Conservation (phyloP, 331 rosid genomes). For the Pyracantha coccinea region DNA sequence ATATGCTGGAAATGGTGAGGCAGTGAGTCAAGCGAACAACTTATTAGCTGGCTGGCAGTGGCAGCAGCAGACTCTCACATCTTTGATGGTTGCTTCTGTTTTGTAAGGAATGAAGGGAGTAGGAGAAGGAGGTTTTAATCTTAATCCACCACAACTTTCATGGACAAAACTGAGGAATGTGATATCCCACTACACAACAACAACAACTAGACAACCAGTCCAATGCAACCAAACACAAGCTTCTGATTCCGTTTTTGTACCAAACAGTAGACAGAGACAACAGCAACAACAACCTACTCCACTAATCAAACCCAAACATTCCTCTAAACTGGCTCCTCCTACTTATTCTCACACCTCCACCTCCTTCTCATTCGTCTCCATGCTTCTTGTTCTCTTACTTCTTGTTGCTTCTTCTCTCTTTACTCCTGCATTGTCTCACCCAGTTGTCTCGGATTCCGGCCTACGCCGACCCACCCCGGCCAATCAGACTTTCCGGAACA, state of each 20-base stretch:
- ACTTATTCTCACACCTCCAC: constrained; percentile 14
- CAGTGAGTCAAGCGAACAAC: constrained; percentile 17
- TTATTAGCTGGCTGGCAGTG: not conserved
- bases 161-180: constrained; percentile 42
- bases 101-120: constrained; percentile 60
- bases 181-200: constrained; percentile 22
- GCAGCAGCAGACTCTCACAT: not conserved
- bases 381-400: constrained; percentile 50
- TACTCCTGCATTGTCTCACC: constrained; percentile 36
- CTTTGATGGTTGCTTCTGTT: constrained; percentile 34
- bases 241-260: constrained; percentile 6
- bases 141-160: not conserved
- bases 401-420: constrained; percentile 33
- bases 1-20: constrained; percentile 55
- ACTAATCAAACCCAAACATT: constrained; percentile 27
- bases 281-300: constrained; percentile 21
- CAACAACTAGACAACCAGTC: constrained; percentile 49
- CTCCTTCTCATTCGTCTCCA: constrained; percentile 38
- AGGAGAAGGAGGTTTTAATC: not conserved
- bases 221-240: constrained; percentile 46
- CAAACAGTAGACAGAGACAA: constrained; percentile 31
- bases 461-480: constrained; percentile 9
- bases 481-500: constrained; percentile 50
- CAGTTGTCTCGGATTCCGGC: constrained; percentile 29
- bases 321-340: constrained; percentile 37